These are phyloP conservation scores for Boletus edulis DNA, from an alignment of 768 basidiomycete species.

Conservation along the genomic window DNA sequence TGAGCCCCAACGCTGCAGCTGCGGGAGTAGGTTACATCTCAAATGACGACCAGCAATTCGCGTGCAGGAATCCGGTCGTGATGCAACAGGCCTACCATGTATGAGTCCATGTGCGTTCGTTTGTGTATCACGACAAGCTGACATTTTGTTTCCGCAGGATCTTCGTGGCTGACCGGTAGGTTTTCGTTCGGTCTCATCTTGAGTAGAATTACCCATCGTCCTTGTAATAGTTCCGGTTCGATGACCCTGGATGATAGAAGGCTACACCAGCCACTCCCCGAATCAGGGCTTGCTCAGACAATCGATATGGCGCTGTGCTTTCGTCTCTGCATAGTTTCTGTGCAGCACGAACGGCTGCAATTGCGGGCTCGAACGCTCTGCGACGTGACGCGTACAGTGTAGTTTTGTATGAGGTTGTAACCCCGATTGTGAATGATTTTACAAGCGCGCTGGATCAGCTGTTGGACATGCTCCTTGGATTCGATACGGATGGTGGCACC, in stretches of 20 bases:
- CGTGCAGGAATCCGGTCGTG: constrained; percentile 51
- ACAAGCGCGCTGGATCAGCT: constrained; percentile 43
- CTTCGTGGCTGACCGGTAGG: constrained; percentile 53
- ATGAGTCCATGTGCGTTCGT: constrained; percentile 32
- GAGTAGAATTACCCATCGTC: background rate
- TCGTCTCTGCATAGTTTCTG: constrained; percentile 57
- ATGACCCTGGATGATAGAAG: constrained; percentile 42
- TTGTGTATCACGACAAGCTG: background rate
- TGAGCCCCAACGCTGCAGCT: constrained; percentile 25
- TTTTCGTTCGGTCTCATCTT: background rate
- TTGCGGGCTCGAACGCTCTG: too few species aligned
- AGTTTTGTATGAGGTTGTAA: constrained; percentile 33
- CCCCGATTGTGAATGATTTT: constrained; percentile 44
- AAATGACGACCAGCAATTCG: constrained; percentile 53
- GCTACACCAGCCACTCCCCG: constrained; percentile 41
- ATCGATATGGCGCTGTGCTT: constrained; percentile 60
- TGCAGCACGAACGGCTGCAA: constrained; percentile 45
- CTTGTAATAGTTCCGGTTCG: constrained; percentile 45
- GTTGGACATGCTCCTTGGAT: constrained; percentile 37
- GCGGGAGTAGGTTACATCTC: constrained; percentile 48
- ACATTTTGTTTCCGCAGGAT: constrained; percentile 33
- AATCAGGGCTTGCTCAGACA: constrained; percentile 38
- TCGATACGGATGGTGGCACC: constrained; percentile 30
- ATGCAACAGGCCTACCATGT: constrained; percentile 59
- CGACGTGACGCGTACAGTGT: constrained; percentile 62